Evolutionary conservation across 208 protist genomes (phyloP), one percentile per base, ranked within the genome.

Genomic region (Vickermania ingenoplastis): DNA sequence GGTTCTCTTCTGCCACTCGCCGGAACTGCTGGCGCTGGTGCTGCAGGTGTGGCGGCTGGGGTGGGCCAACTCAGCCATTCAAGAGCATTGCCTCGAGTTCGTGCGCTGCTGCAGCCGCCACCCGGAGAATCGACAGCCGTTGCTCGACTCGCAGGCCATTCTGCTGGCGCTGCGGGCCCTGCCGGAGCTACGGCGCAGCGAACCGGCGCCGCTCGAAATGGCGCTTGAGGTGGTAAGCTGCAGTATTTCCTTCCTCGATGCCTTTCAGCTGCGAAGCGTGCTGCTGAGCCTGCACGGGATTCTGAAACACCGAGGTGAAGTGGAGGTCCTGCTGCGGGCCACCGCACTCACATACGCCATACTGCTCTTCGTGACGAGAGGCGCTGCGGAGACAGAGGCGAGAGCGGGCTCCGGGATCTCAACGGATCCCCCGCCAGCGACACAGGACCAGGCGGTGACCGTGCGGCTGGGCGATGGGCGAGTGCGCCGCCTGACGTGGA

Each of bases 231-330:
- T 75, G 0, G 65, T 89, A 0, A 74, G 72, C 3, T 69, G 71
- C 61, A 72, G 74, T 41, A 68, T 73, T 5, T 64, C 81, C 2
- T 22, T 73, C 7, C 61, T 89, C 4, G 81, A 92, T 59, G 54
- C 55, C 26, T 68, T 76, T n/a, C 85, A 92, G 62, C 64, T 63
- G 2, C 77, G 81, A 1, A 65, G 73, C 4, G 70, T 88, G 29
- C 56, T 77, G 2, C 62, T 77, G n/a, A 53, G 65, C 7, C 41
- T 89, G 56, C 74, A 70, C 21, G 36, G 69, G 1, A 30, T 79
- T 21, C 65, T 92, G 26, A 59, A 72, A 23, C 57, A 25, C 13
- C 62, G 67, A 14, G 67, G 63, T 4, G 72, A 80, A 51, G 53
- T 73, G 23, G 68, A 69, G 41, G 54, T 69, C 55, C 63, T 78